Conservation (phyloP, 1,139 yeast genomes). For the Debaryomyces coudertii region DNA sequence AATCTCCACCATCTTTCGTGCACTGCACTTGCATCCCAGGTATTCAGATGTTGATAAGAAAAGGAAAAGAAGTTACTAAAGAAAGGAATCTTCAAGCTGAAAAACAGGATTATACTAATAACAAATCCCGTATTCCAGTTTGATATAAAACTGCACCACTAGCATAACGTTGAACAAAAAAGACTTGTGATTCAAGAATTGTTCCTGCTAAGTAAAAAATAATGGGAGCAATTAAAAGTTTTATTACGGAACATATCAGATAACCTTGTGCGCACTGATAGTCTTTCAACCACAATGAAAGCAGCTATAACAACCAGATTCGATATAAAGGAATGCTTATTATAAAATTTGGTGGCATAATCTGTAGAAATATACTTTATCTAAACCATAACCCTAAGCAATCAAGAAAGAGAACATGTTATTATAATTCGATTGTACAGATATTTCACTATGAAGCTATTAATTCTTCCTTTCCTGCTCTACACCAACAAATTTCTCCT, state of each 20-base stretch:
- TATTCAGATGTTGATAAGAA: conserved; percentile 77
- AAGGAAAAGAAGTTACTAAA: conserved; percentile 69
- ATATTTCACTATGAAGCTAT: not conserved
- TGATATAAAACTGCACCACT: conserved; percentile 76
- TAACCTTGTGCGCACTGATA: conserved; percentile 68
- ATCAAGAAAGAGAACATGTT: not conserved
- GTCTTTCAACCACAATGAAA: conserved; percentile 73
- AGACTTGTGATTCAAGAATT: conserved; percentile 68
- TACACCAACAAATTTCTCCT: not conserved
- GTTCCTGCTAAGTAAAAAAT: conserved; percentile 71
- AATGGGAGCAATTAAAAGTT: conserved; percentile 55
- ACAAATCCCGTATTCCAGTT: conserved; percentile 68
- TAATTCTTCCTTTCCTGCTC: not conserved
- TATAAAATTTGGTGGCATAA: conserved; percentile 60
- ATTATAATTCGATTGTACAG: not conserved
- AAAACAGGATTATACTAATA: conserved; percentile 64
- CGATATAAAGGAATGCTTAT: conserved; percentile 61
- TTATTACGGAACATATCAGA: conserved; percentile 71
- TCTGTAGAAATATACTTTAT: conserved; percentile 10
- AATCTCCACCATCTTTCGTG: no score
- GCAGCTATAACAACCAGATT: conserved; percentile 65
- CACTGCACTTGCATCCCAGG: no score
- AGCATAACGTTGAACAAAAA: conserved; percentile 64
- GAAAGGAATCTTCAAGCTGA: conserved; percentile 71
- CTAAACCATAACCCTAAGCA: not conserved